Evolutionary conservation across 257 asterid species (phyloP), one percentile per base, ranked within the genome.

Genomic region (Verbena officinalis): DNA sequence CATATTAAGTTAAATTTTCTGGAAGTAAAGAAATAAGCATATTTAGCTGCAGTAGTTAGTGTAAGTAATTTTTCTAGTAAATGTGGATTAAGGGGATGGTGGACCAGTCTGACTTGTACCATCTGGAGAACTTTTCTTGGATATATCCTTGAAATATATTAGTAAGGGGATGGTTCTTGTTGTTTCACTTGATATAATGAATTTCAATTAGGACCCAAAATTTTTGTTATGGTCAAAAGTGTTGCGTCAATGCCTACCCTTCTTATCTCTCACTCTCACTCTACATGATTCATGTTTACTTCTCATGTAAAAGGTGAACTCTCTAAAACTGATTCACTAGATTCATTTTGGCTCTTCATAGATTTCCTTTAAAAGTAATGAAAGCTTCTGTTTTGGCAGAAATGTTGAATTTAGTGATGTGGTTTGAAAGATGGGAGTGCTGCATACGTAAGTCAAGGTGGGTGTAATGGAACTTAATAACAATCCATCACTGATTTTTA

Each of bases 371-470:
- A 9, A 9, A 50, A 51, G 53, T 52, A 15, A 15, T 44, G 23
- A 15, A 53, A 11, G 22, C 21, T 55, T 65, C 55, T 65, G 33
- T 65, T 40, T 54, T 65, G 71, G 71, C 71, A 65, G 62, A 53
- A 42, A 54, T 40, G 44, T 65, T 27, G 71, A 23, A 54, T 54
- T 21, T 39, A 64, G 21, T 64, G 61, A 36, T 64, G 36, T 64
- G 52, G 17, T 22, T 21, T 51, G 61, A 64, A 64, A 21, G 60
- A 64, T 5, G 52, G 49, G 12, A 46, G 52, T 64, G 24, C 61
- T 5, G 61, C 70, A 50, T 64, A n/a, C 70, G 51, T 51, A 50
- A 51, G 15, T 64, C 45, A 31, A 64, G 61, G 60, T 64, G 39
- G 27, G 70, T 64, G 40, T 53, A 39, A 60, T 64, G 33, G 51